Conservation (phyloP, 441 rosid genomes). For the Gossypium davidsonii region DNA sequence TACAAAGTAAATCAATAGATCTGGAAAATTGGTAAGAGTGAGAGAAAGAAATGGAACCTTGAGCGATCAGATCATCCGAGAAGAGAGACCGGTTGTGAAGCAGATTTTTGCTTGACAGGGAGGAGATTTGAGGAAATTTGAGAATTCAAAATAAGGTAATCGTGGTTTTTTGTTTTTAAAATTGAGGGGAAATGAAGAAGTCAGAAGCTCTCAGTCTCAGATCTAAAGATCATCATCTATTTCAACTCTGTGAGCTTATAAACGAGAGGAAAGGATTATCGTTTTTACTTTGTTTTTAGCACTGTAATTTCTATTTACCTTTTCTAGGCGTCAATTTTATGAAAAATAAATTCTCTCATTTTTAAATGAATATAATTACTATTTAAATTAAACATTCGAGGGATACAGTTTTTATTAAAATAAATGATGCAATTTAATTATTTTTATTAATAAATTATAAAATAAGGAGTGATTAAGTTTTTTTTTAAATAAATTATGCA, state of each 20-base stretch:
- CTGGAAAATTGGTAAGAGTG: not conserved
- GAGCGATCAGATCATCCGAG: conserved; percentile 10
- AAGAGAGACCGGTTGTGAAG: not conserved
- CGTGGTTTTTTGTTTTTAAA: not conserved
- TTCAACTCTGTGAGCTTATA: not conserved
- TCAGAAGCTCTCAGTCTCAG: not conserved
- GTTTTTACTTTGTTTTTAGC: not conserved
- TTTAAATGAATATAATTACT: no score
- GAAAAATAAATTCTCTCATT: no score
- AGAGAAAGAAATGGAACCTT: conserved; percentile 1
- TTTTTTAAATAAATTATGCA: no score
- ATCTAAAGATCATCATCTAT: not conserved
- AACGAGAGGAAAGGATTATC: not conserved
- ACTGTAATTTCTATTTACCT: not conserved
- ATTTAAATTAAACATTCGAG: no score
- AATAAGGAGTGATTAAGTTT: no score
- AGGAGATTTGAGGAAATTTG: not conserved
- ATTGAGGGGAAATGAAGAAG: not conserved
- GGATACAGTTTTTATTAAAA: no score
- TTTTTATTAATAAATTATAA: no score
- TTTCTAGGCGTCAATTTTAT: not conserved
- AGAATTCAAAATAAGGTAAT: not conserved
- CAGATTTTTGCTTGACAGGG: not conserved
- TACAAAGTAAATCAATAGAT: not conserved
- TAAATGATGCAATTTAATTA: no score